Conservation (phyloP, 768 basidiomycete species). For the Rhodosporidiobolus sp. region DNA sequence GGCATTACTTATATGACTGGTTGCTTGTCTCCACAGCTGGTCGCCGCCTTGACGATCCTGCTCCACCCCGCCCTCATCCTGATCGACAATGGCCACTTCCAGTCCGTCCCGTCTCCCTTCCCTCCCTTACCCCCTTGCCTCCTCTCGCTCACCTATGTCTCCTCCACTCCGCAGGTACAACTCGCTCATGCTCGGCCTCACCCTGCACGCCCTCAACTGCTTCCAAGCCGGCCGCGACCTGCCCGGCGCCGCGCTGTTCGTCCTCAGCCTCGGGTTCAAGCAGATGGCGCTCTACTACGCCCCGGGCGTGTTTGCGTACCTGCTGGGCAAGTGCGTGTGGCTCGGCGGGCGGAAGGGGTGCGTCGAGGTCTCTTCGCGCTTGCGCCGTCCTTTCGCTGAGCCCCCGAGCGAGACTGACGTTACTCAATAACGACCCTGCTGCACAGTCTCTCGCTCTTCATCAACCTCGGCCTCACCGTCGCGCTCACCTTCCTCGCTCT, state of each 20-base stretch:
- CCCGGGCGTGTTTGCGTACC: slow-evolving; percentile 81
- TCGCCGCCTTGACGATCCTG: slow-evolving; percentile 66
- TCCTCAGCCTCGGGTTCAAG: slow-evolving; percentile 83
- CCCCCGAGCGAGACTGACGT: slow-evolving; percentile 42
- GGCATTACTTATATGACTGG: neutral
- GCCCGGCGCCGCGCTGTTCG: slow-evolving; percentile 72
- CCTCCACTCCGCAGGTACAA: slow-evolving; percentile 60
- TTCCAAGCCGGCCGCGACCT: slow-evolving; percentile 69
- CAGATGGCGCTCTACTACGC: slow-evolving; percentile 96
- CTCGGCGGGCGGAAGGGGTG: slow-evolving; percentile 71
- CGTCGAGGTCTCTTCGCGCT: slow-evolving; percentile 43
- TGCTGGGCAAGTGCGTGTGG: slow-evolving; percentile 83
- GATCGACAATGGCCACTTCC: slow-evolving; percentile 90
- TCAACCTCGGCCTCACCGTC: slow-evolving; percentile 64
- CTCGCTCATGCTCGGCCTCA: slow-evolving; percentile 80
- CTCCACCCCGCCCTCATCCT: slow-evolving; percentile 79
- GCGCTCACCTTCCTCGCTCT: slow-evolving; percentile 61
- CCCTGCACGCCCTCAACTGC: slow-evolving; percentile 57
- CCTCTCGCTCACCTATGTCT: neutral
- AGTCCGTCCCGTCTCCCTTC: slow-evolving; percentile 48
- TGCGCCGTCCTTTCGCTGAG: neutral
- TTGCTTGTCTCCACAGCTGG: slow-evolving; percentile 10
- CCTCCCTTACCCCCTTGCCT: no score
- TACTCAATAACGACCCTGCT: slow-evolving; percentile 54
- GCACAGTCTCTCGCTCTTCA: slow-evolving; percentile 58